phyloP scores from a whole-genome alignment of 2,329 filamentous ascomycete species.

The Aspergillus awamori region DNA sequence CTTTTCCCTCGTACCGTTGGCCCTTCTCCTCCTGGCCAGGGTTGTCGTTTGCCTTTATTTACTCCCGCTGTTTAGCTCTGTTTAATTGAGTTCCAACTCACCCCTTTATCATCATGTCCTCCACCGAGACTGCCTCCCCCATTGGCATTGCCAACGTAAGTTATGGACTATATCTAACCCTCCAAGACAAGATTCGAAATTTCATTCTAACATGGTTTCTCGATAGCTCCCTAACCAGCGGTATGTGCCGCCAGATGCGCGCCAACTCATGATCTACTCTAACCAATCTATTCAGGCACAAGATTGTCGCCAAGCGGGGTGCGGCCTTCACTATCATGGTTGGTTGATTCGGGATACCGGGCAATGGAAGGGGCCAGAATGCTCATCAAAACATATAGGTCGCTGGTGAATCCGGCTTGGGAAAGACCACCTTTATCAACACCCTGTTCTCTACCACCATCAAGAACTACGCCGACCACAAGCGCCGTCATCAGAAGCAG shows the following conservation, averaged over 20 bases:
- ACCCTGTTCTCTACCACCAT: constrained; percentile 99
- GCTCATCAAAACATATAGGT: constrained; percentile 61
- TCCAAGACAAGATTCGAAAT: neutral
- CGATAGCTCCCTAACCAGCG: constrained; percentile 69
- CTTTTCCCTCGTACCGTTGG: constrained; percentile 11
- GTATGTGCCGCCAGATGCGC: constrained; percentile 48
- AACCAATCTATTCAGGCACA: constrained; percentile 55
- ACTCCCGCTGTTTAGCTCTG: constrained; percentile 22
- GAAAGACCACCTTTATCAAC: constrained; percentile 99
- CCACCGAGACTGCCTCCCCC: constrained; percentile 63
- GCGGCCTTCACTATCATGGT: constrained; percentile 99
- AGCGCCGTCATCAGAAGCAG: constrained; percentile 98
- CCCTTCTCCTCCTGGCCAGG: constrained; percentile 8
- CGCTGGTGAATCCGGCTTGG: constrained; percentile 95
- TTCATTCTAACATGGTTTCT: constrained; percentile 30
- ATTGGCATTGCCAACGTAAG: constrained; percentile 76
- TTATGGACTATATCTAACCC: constrained; percentile 25
- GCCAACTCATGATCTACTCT: constrained; percentile 8
- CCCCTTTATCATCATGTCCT: constrained; percentile 54
- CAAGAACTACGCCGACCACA: constrained; percentile 99
- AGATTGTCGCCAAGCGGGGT: constrained; percentile 79
- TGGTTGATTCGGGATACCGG: constrained; percentile 33
- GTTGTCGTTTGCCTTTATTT: constrained; percentile 16
- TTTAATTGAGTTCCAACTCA: constrained; percentile 20
- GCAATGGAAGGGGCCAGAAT: constrained; percentile 2